Evolutionary conservation across 768 basidiomycete genomes (phyloP), one percentile per base, ranked within the genome.

Genomic region (Pleurotus tuoliensis): DNA sequence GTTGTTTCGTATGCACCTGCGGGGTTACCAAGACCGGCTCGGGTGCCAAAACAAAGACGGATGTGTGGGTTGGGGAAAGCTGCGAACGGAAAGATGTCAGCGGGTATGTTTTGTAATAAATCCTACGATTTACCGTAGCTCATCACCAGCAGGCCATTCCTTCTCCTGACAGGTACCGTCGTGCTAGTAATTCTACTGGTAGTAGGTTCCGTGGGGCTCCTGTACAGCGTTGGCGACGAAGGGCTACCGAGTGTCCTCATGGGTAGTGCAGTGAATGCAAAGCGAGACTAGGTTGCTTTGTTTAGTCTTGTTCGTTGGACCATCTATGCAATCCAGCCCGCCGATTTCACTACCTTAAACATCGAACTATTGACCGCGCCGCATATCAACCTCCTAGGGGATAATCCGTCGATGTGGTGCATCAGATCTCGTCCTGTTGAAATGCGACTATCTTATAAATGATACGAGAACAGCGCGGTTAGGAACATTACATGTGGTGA

Each of bases 61-160:
- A 85, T 59, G 71, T 69, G 30, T 94, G 92, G 91, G 90, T 80
- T 1, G 92, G 92, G 4, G 77, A 80, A 52, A 81, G 76, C 59
- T 94, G 92, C 61, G 84, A 92, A 74, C 80, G 84, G 60, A 84
- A 83, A 70, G 92, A 94, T 64, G 72, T 93, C 47, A 92, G 88
- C 76, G 83, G 82, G 91, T 91, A 64, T 59, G 88, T 82, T 12
- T 34, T 12, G 13, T 44, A 20, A 20, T 49, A 43, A 27, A 41
- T 9, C 39, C 22, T 45, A 27, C 25, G n/a, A 16, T 44, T 22
- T 49, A 22, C 58, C 47, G 39, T 55, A 38, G 44, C 11, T 52
- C 43, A 20, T 58, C 56, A 58, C 54, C 18, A 25, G 27, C 57
- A 93, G 91, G 11, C 82, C 86, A 15, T 93, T 94, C 60, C 84